Base-by-base conservation (phyloP, 495 filamentous ascomycete species). In the Lasiosphaeria hispida region DNA sequence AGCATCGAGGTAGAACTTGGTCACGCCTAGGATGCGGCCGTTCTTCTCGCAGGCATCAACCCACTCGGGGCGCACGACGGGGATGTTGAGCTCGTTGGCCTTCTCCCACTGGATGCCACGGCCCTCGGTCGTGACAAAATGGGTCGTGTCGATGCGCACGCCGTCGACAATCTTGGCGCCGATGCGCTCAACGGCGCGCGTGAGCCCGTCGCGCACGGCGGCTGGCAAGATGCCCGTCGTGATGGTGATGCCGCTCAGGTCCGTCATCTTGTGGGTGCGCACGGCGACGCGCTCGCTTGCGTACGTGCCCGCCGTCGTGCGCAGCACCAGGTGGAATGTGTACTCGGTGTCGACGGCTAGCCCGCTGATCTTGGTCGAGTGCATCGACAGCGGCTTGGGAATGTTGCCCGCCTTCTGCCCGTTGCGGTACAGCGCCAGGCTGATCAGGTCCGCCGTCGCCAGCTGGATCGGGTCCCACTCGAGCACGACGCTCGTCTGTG, bases 91-190 rank as follows among this genome's bases (percentile, higher is more conserved):
- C 75, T 97, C 93, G 39, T 91, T 86, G 11, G 95, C 94, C 71
- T 90, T 92, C 74, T 97, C 95, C 95, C 95, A 99, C 18, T 84
- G 78, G 44, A 87, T 80, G 8, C 94, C 94, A 14, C 92, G 77
- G 2, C 93, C 93, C 68, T 99, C 95, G n/a, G 89, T 93, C 61
- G 93, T 97, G 48, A 99, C 92, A 70, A 97, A 99, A 72, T 99
- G 94, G 13, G 94, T 99, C 3, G 94, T 99, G 65, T 99, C 94
- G 58, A 99, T 97, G 52, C 93, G 81, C 33, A 99, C 95, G 2
- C 83, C 80, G 61, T 97, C 95, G 48, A 91, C 88, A 54, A 97
- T 75, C 75, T 94, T 96, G 41, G 90, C 95, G 37, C 95, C 94
- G 58, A 99, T 96, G 53, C 91, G 81, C 61, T 96, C 87, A 17